These are phyloP conservation scores for Cystofilobasidium capitatum DNA, from an alignment of 768 basidiomycete species.

Conservation along the genomic window DNA sequence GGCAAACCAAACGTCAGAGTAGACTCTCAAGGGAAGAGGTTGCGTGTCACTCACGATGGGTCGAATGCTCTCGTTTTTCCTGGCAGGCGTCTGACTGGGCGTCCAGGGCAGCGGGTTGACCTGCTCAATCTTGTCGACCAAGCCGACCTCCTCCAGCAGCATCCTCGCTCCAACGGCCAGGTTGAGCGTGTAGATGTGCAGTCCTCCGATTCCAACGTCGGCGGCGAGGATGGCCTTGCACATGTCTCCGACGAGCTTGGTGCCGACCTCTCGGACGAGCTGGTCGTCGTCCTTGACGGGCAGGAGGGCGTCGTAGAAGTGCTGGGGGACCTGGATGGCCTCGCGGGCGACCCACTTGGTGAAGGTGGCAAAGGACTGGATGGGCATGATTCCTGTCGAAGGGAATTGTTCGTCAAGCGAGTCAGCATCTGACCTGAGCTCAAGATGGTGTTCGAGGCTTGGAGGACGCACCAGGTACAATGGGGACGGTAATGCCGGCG, in stretches of 20 bases:
- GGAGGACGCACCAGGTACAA: constrained; percentile 51
- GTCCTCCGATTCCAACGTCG: constrained; percentile 61
- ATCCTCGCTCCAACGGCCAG: constrained; percentile 89
- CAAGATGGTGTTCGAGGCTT: background rate
- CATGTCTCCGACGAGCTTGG: constrained; percentile 89
- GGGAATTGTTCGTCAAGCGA: background rate
- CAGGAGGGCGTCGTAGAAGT: constrained; percentile 63
- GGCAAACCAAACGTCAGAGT: too few relatives aligned
- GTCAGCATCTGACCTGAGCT: background rate
- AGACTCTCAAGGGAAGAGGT: background rate
- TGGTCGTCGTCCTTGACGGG: constrained; percentile 87
- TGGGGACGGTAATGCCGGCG: constrained; percentile 77
- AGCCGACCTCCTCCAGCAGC: constrained; percentile 79
- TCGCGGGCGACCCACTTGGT: constrained; percentile 49
- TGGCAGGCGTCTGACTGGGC: constrained; percentile 89
- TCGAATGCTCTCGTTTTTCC: constrained; percentile 82
- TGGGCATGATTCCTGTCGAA: constrained; percentile 66
- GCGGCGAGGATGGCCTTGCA: constrained; percentile 74
- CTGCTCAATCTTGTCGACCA: constrained; percentile 72
- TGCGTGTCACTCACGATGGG: constrained; percentile 50
- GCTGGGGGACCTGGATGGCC: constrained; percentile 56
- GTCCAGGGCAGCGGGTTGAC: constrained; percentile 96
- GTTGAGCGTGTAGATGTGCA: constrained; percentile 98
- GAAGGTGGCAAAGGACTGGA: constrained; percentile 95
- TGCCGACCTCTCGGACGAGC: constrained; percentile 82